A percentile compares a stretch with the other conserved stretches of the same genome.
These are phyloP conservation scores for Penicillium digitatum DNA, from an alignment of 2,329 filamentous ascomycete genomes.

Conservation along the genomic window DNA sequence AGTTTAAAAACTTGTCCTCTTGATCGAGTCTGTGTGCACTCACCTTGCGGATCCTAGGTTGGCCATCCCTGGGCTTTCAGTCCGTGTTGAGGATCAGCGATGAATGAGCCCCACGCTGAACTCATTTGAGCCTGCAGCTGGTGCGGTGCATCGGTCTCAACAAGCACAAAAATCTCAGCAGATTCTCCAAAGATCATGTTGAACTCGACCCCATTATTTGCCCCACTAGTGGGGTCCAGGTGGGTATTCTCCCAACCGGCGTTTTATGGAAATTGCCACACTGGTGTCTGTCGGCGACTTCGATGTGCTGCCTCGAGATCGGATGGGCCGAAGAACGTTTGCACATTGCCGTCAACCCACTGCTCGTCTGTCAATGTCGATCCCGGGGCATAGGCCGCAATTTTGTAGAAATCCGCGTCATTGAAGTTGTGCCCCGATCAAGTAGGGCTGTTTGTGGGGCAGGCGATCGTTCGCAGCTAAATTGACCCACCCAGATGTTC, in stretches of 20 bases:
- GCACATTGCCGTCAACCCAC: slow-evolving; percentile 40
- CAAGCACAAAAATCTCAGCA: slow-evolving; percentile 39
- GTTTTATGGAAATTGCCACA: slow-evolving; percentile 48
- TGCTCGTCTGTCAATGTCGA: slow-evolving; percentile 38
- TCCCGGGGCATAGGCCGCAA: slow-evolving; percentile 42
- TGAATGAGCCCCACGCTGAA: slow-evolving; percentile 41
- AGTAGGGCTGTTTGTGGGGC: slow-evolving; percentile 30
- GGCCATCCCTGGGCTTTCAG: slow-evolving; percentile 38
- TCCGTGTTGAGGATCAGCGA: slow-evolving; percentile 35
- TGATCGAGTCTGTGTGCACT: background rate
- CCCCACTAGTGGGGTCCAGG: slow-evolving; percentile 45
- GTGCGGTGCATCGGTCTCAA: slow-evolving; percentile 28
- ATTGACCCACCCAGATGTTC: background rate
- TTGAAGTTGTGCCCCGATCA: slow-evolving; percentile 45
- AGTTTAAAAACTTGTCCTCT: background rate
- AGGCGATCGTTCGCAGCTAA: background rate
- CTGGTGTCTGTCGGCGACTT: slow-evolving; percentile 30
- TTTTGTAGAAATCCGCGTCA: slow-evolving; percentile 48
- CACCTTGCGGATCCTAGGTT: slow-evolving; percentile 22
- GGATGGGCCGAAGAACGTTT: slow-evolving; percentile 48
- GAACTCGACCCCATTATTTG: slow-evolving; percentile 50
- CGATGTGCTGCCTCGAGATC: slow-evolving; percentile 39
- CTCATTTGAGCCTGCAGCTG: slow-evolving; percentile 24
- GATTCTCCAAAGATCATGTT: slow-evolving; percentile 49
- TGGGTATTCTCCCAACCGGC: slow-evolving; percentile 51